Base-by-base conservation (phyloP, 164 flowering plant genomes). In the Stephania japonica region DNA sequence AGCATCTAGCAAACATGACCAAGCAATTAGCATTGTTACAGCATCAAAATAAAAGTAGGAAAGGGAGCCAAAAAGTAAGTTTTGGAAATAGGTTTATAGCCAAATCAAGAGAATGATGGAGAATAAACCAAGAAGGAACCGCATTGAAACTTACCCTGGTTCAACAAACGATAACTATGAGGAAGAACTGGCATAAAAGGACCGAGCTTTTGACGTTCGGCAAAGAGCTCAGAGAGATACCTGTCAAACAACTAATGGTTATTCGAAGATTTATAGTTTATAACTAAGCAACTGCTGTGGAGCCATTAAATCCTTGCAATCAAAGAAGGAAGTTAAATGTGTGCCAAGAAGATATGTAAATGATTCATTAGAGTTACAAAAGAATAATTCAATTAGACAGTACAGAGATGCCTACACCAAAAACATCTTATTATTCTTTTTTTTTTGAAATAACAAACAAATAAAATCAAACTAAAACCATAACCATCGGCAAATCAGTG, bases 111-210 rank as follows among this genome's bases (percentile, higher is more conserved):
- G 24, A 69, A 23, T 21, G 26, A 13, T 7, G 38, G 38, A 32
- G 38, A 32, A 32, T 2, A 32, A 32, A 32, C 38, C 38, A 32
- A 32, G 38, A 32, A 32, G 38, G 38, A 32, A 32, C 38, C 38
- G 4, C 66, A n/a, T 16, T 27, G 65, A 85, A 70, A 72, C 92
- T 82, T 66, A 95, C 99, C 99, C 80, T 93, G 96, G 79, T 84
- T 93, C 83, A 95, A 78, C 84, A 95, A 82, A 26, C 97, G 86
- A 68, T 78, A 88, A 74, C 90, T 50, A 78, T 85, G 72, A 1
- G 94, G 93, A 38, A 95, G 92, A 73, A 95, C 90, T 7, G 93
- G 86, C 87, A 84, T 62, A 81, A 95, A 95, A 16, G 97, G 99
- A 80, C 77, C 78, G 1, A 95, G 79, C 75, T 95, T 95, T 69